Evolutionary conservation across 2,329 filamentous ascomycete species (phyloP).

Genomic region (Xylariaceae sp.): DNA sequence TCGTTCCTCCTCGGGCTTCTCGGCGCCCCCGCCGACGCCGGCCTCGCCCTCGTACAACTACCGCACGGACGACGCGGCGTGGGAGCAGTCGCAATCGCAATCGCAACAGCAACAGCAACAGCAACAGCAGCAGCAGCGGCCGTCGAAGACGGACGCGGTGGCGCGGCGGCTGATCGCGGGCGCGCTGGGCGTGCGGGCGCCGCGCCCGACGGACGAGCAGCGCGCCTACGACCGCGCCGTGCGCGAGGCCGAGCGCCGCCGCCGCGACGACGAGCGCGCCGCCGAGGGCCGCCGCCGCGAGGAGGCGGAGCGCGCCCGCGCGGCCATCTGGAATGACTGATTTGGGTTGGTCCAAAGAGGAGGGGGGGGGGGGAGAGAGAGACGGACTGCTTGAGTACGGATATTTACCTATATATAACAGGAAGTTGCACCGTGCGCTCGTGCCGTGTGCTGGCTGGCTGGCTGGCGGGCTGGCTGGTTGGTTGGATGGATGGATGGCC

Average conservation of each 20-base stretch:
- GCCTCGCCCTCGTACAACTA: constrained; percentile 42
- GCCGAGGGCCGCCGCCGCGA: constrained; percentile 53
- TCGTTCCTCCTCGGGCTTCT: constrained; percentile 26
- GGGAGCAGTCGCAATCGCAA: constrained; percentile 4
- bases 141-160: constrained; percentile 90
- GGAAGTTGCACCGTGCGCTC: too few species aligned
- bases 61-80: constrained; percentile 4
- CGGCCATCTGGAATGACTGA: constrained; percentile 78
- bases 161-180: constrained; percentile 85
- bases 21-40: constrained; percentile 60
- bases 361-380: neutral
- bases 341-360: neutral
- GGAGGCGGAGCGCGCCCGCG: constrained; percentile 68
- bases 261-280: constrained; percentile 63
- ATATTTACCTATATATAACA: too few species aligned
- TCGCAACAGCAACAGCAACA: constrained; percentile 5
- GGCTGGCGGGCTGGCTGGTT: too few species aligned
- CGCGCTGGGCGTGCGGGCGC: constrained; percentile 72
- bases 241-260: constrained; percentile 76
- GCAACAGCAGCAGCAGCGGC: constrained; percentile 29
- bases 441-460: too few species aligned
- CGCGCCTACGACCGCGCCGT: constrained; percentile 75
- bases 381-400: too few species aligned
- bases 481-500: too few species aligned
- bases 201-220: constrained; percentile 81